phyloP scores from a whole-genome alignment of 148 eudicot species.

The Camellia sinensis region DNA sequence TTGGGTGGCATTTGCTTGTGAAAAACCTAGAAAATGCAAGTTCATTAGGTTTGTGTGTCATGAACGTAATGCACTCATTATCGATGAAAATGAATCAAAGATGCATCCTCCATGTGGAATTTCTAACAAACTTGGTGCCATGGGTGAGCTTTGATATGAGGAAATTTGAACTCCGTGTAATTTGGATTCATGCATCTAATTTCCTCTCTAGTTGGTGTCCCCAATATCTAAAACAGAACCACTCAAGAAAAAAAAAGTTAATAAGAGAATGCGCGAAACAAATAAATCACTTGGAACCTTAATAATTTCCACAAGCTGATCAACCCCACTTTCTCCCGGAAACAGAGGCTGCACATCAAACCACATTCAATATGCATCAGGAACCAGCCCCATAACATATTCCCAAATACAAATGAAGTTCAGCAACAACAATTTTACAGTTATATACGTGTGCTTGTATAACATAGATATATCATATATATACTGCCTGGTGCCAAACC shows the following conservation, averaged over 20 bases:
- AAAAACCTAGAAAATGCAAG: constrained; percentile 52
- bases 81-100: not conserved
- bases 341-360: constrained; percentile 71
- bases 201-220: constrained; percentile 92
- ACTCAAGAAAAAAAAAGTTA: not conserved
- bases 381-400: not conserved
- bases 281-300: constrained; percentile 43
- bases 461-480: too few species aligned
- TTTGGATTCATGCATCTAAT: constrained; percentile 89
- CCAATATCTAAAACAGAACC: constrained; percentile 50
- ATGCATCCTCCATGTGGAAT: not conserved
- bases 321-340: constrained; percentile 99
- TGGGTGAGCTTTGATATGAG: constrained; percentile 98
- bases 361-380: constrained; percentile 19
- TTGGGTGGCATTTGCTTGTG: constrained; percentile 75
- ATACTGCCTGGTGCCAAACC: too few species aligned
- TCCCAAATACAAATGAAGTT: not conserved
- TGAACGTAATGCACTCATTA: not conserved
- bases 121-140: constrained; percentile 80
- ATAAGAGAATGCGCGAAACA: constrained; percentile 4
- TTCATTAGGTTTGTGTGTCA: constrained; percentile 13
- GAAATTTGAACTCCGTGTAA: constrained; percentile 82
- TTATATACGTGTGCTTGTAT: too few species aligned
- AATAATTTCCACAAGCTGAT: constrained; percentile 91
- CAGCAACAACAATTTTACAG: too few species aligned